Base-by-base conservation (phyloP, 2,329 filamentous ascomycete genomes). In the Diplodia seriata region DNA sequence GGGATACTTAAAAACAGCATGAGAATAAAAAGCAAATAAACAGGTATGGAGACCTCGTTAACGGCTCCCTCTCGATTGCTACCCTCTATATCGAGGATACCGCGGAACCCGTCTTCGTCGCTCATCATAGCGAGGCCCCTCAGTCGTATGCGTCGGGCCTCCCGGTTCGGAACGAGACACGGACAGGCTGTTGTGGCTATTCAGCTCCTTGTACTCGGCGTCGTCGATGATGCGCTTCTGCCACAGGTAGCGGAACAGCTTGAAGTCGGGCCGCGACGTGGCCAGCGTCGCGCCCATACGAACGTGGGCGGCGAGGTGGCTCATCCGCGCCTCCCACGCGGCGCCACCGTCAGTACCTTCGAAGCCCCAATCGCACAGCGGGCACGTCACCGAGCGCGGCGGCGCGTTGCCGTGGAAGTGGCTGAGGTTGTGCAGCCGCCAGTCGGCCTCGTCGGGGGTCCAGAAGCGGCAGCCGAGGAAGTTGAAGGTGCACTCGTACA, bases 351-450 rank as follows among this genome's bases (percentile, higher is more conserved):
- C 59, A 61, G 74, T 74, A 31, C 72, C 55, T 8, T 69, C 69
- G 15, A 43, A 66, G 2, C 50, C 64, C 71, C 74, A 79, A 12
- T 70, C 73, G 70, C 77, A 79, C 6, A 79, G 68, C 29, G 76
- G 76, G 65, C 77, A 79, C 9, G 70, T 68, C 5, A 75, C 75
- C 1, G 69, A 70, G 55, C 69, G 70, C 1, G 77, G 77, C 1
- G 76, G 77, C 31, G 74, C 70, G 57, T 76, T 70, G 64, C 74
- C 74, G n/a, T 72, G 72, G 68, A 78, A 77, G 69, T 79, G 77
- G n/a, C 68, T 67, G 3, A 74, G 65, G 68, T 75, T 77, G 70
- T 79, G 77, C 4, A 62, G 71, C 18, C 70, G 63, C 77, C 77
- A 79, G 20, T 76, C 73, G 47, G 9, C 31, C 2, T 73, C 70